phyloP scores from a whole-genome alignment of 176 grass and related monocot genomes.

The Lolium multiflorum region DNA sequence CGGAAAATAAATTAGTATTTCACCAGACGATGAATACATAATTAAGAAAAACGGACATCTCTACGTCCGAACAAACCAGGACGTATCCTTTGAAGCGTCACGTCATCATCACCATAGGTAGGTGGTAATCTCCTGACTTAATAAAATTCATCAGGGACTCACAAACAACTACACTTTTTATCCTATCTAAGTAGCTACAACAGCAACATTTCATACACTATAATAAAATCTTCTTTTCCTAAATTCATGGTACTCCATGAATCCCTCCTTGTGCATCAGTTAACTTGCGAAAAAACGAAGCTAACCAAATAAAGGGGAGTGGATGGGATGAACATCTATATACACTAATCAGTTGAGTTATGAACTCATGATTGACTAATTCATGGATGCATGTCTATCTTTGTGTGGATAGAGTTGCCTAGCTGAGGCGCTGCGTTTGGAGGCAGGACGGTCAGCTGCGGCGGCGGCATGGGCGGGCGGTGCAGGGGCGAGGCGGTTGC shows the following conservation, averaged over 20 bases:
- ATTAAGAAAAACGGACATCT: background rate
- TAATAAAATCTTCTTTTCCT: background rate
- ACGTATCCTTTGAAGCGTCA: background rate
- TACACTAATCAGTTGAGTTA: background rate
- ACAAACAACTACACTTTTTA: constrained; percentile 14
- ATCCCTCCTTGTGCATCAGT: constrained; percentile 47
- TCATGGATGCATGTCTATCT: background rate
- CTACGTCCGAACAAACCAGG: constrained; percentile 45
- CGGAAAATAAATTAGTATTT: constrained; percentile 26
- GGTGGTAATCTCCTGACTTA: constrained; percentile 7
- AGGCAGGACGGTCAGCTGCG: background rate
- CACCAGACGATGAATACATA: background rate
- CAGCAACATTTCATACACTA: background rate
- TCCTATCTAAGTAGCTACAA: constrained; percentile 12
- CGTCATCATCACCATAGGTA: constrained; percentile 34
- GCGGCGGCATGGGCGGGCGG: background rate
- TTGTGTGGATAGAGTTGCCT: background rate
- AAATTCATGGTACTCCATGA: constrained; percentile 29
- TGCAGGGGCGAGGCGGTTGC: constrained; percentile 41
- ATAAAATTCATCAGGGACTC: constrained; percentile 33
- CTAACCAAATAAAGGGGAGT: constrained; percentile 29
- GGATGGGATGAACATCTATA: background rate
- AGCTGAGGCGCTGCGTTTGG: constrained; percentile 45
- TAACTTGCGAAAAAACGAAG: constrained; percentile 55
- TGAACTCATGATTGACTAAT: background rate